Evolutionary conservation across 2,329 filamentous ascomycete genomes (phyloP).

Genomic region (Rhinocladiella mackenziei): DNA sequence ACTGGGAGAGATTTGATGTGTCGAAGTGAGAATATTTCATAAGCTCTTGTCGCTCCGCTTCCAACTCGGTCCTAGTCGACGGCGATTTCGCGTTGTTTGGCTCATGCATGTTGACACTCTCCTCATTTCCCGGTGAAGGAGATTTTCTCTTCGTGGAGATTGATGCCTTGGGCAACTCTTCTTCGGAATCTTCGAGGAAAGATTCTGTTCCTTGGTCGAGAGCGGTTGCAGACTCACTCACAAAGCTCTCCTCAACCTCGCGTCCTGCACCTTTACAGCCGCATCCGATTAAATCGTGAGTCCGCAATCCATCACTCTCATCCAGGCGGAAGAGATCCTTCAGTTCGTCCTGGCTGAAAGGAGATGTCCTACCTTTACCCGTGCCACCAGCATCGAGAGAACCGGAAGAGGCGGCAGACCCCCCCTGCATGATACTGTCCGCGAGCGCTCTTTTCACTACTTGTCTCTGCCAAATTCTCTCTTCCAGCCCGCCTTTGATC

Average conservation of each 20-base stretch:
- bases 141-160: slow-evolving; percentile 16
- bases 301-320: slow-evolving; percentile 58
- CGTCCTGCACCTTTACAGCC: slow-evolving; percentile 56
- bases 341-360: slow-evolving; percentile 63
- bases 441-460: slow-evolving; percentile 67
- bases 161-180: slow-evolving; percentile 29
- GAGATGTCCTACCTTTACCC: slow-evolving; percentile 58
- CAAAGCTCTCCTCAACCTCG: slow-evolving; percentile 4
- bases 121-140: background rate
- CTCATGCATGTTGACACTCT: slow-evolving; percentile 6
- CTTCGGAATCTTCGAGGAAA: background rate
- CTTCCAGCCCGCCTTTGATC: slow-evolving; percentile 65
- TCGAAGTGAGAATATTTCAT: slow-evolving; percentile 44
- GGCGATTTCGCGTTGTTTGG: slow-evolving; percentile 3
- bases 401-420: slow-evolving; percentile 7
- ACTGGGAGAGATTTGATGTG: slow-evolving; percentile 32
- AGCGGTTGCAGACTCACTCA: background rate
- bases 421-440: slow-evolving; percentile 63
- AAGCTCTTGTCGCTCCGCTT: slow-evolving; percentile 42
- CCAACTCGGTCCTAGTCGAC: slow-evolving; percentile 16
- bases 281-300: slow-evolving; percentile 64
- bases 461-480: slow-evolving; percentile 72
- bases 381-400: slow-evolving; percentile 6
- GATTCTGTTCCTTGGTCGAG: background rate
- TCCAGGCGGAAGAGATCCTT: slow-evolving; percentile 65